Conservation (phyloP, 345 rosid genomes). For the Arabidopsis suecica region DNA sequence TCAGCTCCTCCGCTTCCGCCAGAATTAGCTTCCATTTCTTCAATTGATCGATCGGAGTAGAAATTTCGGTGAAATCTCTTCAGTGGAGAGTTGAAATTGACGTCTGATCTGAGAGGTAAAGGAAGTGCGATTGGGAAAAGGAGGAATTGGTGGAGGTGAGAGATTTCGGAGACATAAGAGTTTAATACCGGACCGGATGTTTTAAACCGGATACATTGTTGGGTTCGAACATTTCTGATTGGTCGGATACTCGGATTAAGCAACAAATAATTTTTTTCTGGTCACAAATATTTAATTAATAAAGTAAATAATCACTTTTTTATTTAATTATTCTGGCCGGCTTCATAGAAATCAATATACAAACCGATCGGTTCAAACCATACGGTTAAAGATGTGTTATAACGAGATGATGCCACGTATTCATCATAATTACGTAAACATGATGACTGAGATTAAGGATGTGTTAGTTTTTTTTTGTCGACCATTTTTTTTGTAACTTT, state of each 20-base stretch:
- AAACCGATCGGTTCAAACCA: not conserved
- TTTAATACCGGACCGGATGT: constrained; percentile 25
- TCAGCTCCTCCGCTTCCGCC: constrained; percentile 47
- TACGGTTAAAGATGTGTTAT: not conserved
- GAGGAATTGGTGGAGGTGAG: constrained; percentile 9
- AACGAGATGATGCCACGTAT: not conserved
- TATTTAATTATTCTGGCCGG: too few relatives aligned
- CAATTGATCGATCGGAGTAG: constrained; percentile 18
- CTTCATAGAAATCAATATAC: not conserved
- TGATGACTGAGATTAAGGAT: not conserved
- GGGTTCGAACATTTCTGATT: not conserved
- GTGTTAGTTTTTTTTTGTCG: not conserved
- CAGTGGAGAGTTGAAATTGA: constrained; percentile 42
- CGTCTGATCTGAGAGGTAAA: constrained; percentile 44
- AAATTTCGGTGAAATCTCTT: constrained; percentile 9
- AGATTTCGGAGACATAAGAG: constrained; percentile 16
- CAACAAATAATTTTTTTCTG: not conserved
- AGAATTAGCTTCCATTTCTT: constrained; percentile 65
- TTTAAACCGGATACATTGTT: constrained; percentile 25
- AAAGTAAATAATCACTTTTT: too few relatives aligned
- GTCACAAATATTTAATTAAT: too few relatives aligned
- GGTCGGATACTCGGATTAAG: not conserved
- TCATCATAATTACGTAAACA: not conserved
- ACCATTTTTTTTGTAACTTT: not conserved
- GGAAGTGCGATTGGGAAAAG: constrained; percentile 37